Conservation (phyloP, 306 rosid genomes). For the Inga laurina region DNA sequence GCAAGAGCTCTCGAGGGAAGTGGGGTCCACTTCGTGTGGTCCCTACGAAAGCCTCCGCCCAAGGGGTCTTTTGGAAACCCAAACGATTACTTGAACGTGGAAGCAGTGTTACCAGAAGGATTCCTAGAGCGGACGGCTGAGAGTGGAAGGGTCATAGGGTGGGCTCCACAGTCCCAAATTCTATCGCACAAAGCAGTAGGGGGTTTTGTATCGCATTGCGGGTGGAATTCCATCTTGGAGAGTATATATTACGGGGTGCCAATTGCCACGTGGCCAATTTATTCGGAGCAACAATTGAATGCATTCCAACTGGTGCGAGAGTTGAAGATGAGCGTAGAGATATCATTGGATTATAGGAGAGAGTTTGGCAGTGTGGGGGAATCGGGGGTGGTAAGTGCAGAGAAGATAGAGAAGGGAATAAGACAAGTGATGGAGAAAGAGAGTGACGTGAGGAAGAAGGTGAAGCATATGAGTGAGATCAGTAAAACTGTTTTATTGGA, state of each 20-base stretch:
- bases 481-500: not conserved
- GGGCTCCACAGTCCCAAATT: not conserved
- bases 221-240: not conserved
- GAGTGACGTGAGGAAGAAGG: not conserved
- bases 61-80: not conserved
- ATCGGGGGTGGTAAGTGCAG: not conserved
- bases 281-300: not conserved
- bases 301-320: not conserved
- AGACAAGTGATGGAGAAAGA: conserved; percentile 25
- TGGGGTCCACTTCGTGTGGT: not conserved
- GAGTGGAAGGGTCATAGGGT: not conserved
- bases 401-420: not conserved
- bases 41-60: not conserved
- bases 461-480: not conserved
- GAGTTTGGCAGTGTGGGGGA: not conserved
- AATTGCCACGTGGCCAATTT: not conserved
- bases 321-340: not conserved
- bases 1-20: not conserved
- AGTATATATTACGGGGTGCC: not conserved
- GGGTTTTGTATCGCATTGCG: not conserved
- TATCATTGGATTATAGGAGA: not conserved
- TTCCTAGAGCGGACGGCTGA: not conserved
- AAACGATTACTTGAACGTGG: not conserved
- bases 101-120: not conserved
- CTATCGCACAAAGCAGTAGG: not conserved